phyloP scores from a whole-genome alignment of 2,329 filamentous ascomycete species.

The Aureobasidium mangrovei region DNA sequence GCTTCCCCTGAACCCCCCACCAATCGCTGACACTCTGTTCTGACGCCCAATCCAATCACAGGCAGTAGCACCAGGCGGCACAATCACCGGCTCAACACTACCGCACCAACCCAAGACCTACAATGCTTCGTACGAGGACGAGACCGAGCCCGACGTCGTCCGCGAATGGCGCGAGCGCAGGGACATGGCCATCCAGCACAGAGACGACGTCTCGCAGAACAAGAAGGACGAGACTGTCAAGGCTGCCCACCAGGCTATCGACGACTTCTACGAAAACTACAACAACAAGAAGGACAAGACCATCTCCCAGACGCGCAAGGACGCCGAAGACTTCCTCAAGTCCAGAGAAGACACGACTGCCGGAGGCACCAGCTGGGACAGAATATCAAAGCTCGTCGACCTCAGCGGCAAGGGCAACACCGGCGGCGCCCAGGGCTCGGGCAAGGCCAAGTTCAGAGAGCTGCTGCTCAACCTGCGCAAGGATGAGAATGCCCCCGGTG shows the following conservation, averaged over 20 bases:
- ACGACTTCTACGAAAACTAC: slow-evolving; percentile 99
- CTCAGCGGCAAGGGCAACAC: slow-evolving; percentile 84
- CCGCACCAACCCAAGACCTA: slow-evolving; percentile 44
- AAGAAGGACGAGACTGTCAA: slow-evolving; percentile 80
- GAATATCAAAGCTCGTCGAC: slow-evolving; percentile 96
- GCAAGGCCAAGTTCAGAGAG: slow-evolving; percentile 95
- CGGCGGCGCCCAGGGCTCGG: slow-evolving; percentile 79
- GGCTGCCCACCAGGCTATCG: slow-evolving; percentile 87
- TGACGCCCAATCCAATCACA: slow-evolving; percentile 26
- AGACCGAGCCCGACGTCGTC: slow-evolving; percentile 83
- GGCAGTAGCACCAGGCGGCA: slow-evolving; percentile 65
- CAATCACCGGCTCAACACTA: slow-evolving; percentile 63
- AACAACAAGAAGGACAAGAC: slow-evolving; percentile 96
- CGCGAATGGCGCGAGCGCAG: slow-evolving; percentile 85
- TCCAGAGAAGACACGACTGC: slow-evolving; percentile 86
- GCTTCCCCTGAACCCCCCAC: slow-evolving; percentile 14
- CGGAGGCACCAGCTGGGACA: slow-evolving; percentile 96
- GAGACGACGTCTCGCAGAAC: slow-evolving; percentile 70
- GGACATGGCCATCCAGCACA: slow-evolving; percentile 71
- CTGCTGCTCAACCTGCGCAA: slow-evolving; percentile 79
- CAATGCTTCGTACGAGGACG: slow-evolving; percentile 50
- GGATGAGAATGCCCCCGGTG: slow-evolving; percentile 74
- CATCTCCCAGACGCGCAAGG: slow-evolving; percentile 76
- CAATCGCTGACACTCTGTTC: background rate
- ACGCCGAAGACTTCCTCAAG: slow-evolving; percentile 86